Percentiles rank a stretch among this genome's conserved stretches.
Evolutionary conservation across 345 rosid genomes (phyloP).

Genomic region (Crucihimalaya himalaica): DNA sequence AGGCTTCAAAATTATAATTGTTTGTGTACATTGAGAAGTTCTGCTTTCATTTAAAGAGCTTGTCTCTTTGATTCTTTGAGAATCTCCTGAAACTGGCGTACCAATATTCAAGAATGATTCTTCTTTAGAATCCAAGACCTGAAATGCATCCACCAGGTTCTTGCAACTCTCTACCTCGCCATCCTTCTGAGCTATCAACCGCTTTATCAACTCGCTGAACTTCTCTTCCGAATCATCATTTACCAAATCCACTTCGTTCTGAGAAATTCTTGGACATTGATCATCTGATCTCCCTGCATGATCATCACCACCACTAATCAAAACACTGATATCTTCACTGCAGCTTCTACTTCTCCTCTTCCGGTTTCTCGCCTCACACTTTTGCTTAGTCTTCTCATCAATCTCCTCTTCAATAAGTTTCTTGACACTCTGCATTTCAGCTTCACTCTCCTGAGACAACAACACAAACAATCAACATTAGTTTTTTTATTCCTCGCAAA

Average conservation of each 20-base stretch:
- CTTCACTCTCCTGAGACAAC: slow-evolving; percentile 54
- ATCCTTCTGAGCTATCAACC: slow-evolving; percentile 63
- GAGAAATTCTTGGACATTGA: slow-evolving; percentile 57
- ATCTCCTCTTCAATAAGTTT: slow-evolving; percentile 86
- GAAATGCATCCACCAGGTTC: slow-evolving; percentile 66
- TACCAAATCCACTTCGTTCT: slow-evolving; percentile 38
- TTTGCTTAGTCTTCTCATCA: slow-evolving; percentile 44
- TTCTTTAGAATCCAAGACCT: slow-evolving; percentile 62
- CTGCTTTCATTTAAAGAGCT: slow-evolving; percentile 43
- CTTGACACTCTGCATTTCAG: slow-evolving; percentile 59
- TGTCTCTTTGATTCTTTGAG: slow-evolving; percentile 43
- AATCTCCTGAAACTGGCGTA: background rate
- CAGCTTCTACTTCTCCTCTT: slow-evolving; percentile 54
- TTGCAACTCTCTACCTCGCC: slow-evolving; percentile 43
- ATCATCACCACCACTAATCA: slow-evolving; percentile 39
- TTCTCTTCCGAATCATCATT: slow-evolving; percentile 60
- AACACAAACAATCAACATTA: slow-evolving; percentile 12
- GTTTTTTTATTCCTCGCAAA: background rate
- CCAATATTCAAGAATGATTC: slow-evolving; percentile 44
- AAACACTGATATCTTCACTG: slow-evolving; percentile 42
- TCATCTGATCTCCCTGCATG: slow-evolving; percentile 47
- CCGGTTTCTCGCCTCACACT: slow-evolving; percentile 42
- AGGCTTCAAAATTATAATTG: slow-evolving; percentile 70
- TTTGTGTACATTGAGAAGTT: slow-evolving; percentile 52
- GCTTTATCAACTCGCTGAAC: slow-evolving; percentile 65